Evolutionary conservation across 2,329 filamentous ascomycete species (phyloP), one percentile per base, ranked within the genome.

Genomic region (Phyllosticta ampelicida): DNA sequence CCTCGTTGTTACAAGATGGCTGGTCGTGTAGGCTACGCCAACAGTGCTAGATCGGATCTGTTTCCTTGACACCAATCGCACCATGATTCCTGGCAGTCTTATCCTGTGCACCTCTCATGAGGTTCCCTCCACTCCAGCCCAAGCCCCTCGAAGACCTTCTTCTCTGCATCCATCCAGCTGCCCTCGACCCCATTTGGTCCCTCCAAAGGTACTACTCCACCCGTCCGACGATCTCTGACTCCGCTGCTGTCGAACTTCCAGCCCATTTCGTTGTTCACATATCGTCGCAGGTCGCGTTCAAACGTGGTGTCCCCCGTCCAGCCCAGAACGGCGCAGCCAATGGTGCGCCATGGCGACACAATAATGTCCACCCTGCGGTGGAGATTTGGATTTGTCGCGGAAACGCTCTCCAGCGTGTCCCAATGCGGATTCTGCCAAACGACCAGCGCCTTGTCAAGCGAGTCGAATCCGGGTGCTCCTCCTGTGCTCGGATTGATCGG

Each of bases 201-300:
- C 75, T 86, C 80, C 11, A 94, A 65, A 69, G 94, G 85, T n/a
- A 85, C 66, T 0, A 92, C 81, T 76, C 85, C 85, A 2, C 88
- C 89, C 56, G 84, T 82, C 9, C 66, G 70, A 9, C 85, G 78
- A 65, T 83, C 84, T 51, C 90, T 80, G 10, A 96, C 82, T 0
- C 94, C 94, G 66, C 89, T 95, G 62, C 87, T 94, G 68, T 96
- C 91, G 68, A 97, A 97, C 70, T 94, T 95, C 78, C 89, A 86
- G 0, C 77, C 77, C 65, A 82, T 85, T 59, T 80, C 77, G 44
- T 84, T 79, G 70, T 89, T 91, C 61, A 86, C 89, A 71, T 92
- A 95, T 30, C 86, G 77, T 48, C 92, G 78, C 56, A 97, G 70
- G 70, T 97, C 94, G 21, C 92, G 78, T 75, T 96, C 84, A 64